Percentiles rank a stretch among this genome's conserved stretches.
Conservation (phyloP, 441 rosid species). For the Jatropha podagrica region DNA sequence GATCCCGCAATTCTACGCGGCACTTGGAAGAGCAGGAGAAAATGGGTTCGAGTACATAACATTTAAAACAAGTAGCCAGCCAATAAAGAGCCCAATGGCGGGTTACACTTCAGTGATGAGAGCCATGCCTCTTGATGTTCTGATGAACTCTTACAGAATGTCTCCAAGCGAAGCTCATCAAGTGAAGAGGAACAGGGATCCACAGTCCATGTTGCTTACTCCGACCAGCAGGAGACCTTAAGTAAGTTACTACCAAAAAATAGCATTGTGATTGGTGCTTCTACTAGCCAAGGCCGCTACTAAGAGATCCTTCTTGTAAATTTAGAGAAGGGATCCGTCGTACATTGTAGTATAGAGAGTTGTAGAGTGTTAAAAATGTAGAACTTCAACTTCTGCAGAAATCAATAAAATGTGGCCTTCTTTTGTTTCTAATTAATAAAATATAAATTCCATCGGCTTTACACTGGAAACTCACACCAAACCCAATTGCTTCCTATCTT, state of each 20-base stretch:
- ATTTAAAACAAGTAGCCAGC: slow-evolving; percentile 32
- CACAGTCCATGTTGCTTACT: slow-evolving; percentile 32
- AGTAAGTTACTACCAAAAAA: neutral
- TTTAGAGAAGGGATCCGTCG: neutral
- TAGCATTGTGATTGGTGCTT: too few relatives aligned
- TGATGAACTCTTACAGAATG: slow-evolving; percentile 30
- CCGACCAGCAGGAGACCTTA: slow-evolving; percentile 14
- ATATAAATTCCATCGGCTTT: neutral
- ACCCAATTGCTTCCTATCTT: neutral
- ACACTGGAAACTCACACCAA: neutral
- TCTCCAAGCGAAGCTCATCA: slow-evolving; percentile 31
- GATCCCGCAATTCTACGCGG: slow-evolving; percentile 35
- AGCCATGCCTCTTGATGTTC: slow-evolving; percentile 35
- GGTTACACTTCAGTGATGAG: slow-evolving; percentile 33
- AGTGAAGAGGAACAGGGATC: slow-evolving; percentile 34
- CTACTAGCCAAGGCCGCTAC: neutral
- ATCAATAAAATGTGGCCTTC: neutral
- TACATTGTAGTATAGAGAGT: neutral
- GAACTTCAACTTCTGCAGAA: neutral
- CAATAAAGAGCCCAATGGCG: slow-evolving; percentile 33
- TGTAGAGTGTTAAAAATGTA: neutral
- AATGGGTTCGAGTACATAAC: slow-evolving; percentile 34
- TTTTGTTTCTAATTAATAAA: neutral
- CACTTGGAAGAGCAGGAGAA: slow-evolving; percentile 19
- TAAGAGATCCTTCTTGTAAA: neutral